Evolutionary conservation across 1,139 yeast species (phyloP), one percentile per base, ranked within the genome.

Genomic region (Lodderomyces parapsilosis): DNA sequence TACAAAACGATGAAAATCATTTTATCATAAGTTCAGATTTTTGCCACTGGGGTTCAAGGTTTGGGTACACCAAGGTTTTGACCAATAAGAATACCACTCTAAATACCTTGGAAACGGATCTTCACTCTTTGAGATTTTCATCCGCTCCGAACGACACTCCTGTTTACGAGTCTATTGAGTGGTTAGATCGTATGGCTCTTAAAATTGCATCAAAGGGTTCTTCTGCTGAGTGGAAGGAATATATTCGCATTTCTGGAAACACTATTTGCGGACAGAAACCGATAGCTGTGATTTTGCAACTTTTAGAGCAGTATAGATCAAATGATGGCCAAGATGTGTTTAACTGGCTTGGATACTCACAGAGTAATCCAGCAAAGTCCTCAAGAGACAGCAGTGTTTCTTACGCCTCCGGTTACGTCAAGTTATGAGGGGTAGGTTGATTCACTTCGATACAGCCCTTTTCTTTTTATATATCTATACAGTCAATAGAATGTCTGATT

Each of bases 221-320:
- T 1, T 75, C 80, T 44, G 54, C 58, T 0, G 63, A 63, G n/a
- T 93, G 96, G 89, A 73, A 71, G 39, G 60, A 71, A 20, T 93
- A 93, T 57, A 78, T 93, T 8, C 65, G 65, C 3, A 51, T 54
- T 1, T 87, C 98, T 0, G 89, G 85, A 1, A 91, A 93, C 62
- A 94, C 99, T 0, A 86, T 93, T 19, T 94, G 99, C 61, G 99
- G 99, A 0, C 86, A 91, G 48, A 83, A 80, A 49, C 97, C 99
- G 0, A 71, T 93, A 34, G 76, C 80, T 1, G 71, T 89, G 10
- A 60, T 91, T 30, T 62, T 90, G 43, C 65, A 71, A 35, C 64
- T 85, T 9, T 57, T 82, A 53, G 82, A 79, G 45, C 54, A 53
- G 34, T 51, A 40, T 44, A 31, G 36, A 4, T 27, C 28, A 7